These are phyloP conservation scores for Mucor indicus DNA, from an alignment of 371 early-diverging fungal species.

Conservation along the genomic window DNA sequence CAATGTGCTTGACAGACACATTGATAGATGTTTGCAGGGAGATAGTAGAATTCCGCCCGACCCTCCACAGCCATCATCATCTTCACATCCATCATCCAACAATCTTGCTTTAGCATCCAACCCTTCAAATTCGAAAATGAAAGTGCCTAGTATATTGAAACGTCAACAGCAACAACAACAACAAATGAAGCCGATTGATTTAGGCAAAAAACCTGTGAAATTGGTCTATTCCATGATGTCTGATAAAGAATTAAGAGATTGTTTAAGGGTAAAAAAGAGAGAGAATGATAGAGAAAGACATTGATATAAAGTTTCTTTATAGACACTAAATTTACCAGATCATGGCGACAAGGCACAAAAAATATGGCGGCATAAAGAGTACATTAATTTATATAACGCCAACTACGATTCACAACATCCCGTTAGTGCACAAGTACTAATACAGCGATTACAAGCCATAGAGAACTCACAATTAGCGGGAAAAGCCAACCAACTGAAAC, in stretches of 20 bases:
- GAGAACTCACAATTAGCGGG: conserved; percentile 3
- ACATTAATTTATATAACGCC: conserved; percentile 17
- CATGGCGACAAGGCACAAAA: conserved; percentile 14
- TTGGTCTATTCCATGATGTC: conserved; percentile 6
- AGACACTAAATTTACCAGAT: conserved; percentile 18
- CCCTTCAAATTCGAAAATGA: too few relatives aligned
- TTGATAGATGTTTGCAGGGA: conserved; percentile 18
- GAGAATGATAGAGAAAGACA: too few relatives aligned
- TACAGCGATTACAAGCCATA: conserved; percentile 6
- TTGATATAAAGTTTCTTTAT: too few relatives aligned
- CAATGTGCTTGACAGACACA: conserved; percentile 14
- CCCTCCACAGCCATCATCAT: too few relatives aligned
- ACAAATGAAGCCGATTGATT: not conserved
- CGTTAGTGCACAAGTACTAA: conserved; percentile 8
- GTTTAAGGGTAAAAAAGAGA: conserved; percentile 18
- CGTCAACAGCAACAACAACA: too few relatives aligned
- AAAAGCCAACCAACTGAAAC: conserved; percentile 6
- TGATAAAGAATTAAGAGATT: conserved; percentile 8
- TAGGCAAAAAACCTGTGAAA: conserved; percentile 10
- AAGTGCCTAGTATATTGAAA: too few relatives aligned
- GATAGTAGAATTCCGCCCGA: too few relatives aligned
- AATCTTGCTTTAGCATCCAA: too few relatives aligned
- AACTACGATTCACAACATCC: conserved; percentile 22
- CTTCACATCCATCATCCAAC: too few relatives aligned
- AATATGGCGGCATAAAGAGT: conserved; percentile 26